These are phyloP conservation scores for Paraphaeosphaeria minitans DNA, from an alignment of 2,329 filamentous ascomycete species.

Conservation along the genomic window DNA sequence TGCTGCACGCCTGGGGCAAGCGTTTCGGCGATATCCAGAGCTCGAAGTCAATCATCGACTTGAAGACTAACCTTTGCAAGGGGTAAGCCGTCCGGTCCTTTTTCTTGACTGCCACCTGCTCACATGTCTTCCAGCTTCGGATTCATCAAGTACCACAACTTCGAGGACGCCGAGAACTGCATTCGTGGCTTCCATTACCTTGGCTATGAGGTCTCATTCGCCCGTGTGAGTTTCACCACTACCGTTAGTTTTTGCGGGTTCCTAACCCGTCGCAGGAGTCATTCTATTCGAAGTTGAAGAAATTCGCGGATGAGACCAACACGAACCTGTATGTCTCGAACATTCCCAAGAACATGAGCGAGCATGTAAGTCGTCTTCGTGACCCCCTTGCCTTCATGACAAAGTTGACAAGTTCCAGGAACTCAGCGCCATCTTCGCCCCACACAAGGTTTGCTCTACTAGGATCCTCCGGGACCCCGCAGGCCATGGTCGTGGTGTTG, in stretches of 20 bases:
- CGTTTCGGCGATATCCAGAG: conserved; percentile 95
- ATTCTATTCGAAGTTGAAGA: conserved; percentile 97
- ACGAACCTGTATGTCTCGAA: conserved; percentile 99
- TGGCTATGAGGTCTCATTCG: conserved; percentile 97
- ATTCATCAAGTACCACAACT: conserved; percentile 92
- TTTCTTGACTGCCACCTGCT: conserved; percentile 6
- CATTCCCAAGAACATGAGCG: conserved; percentile 87
- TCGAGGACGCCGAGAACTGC: conserved; percentile 88
- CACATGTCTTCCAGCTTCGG: conserved; percentile 70
- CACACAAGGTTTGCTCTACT: conserved; percentile 85
- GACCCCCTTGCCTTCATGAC: neutral
- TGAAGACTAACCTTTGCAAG: conserved; percentile 91
- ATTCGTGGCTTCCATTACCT: conserved; percentile 94
- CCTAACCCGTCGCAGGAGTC: conserved; percentile 65
- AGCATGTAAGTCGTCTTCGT: conserved; percentile 66
- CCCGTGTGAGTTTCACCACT: conserved; percentile 67
- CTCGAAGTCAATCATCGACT: conserved; percentile 98
- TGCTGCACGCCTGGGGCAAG: conserved; percentile 78
- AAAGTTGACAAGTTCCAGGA: conserved; percentile 58
- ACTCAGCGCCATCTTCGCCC: conserved; percentile 76
- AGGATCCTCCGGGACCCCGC: conserved; percentile 92
- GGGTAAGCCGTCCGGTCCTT: conserved; percentile 65
- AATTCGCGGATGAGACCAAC: conserved; percentile 84
- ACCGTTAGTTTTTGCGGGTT: neutral
- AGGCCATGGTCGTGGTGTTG: conserved; percentile 93